Evolutionary conservation across 2,329 filamentous ascomycete species (phyloP), one percentile per base, ranked within the genome.

Genomic region (Calcarisporium arbuscula): DNA sequence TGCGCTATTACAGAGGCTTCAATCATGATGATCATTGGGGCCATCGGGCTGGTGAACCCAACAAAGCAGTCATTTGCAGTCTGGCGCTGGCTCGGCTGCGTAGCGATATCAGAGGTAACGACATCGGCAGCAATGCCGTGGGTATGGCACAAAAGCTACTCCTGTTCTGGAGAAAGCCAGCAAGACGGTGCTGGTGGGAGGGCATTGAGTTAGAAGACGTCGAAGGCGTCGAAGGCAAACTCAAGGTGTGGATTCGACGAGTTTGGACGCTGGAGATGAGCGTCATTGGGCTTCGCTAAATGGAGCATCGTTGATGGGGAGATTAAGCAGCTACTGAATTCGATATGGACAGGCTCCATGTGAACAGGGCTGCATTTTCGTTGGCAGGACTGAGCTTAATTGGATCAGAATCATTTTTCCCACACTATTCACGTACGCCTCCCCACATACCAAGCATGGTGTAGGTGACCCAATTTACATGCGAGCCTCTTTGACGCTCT

Each of bases 251-350:
- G 92, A 96, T 98, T 57, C 75, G 92, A 54, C 77, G 92, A 51
- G 92, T 98, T 40, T 98, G 92, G 92, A 98, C 92, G 40, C 72
- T 98, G 39, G 92, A 98, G 70, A 98, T 98, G 86, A 92, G 85
- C 57, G 86, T 92, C 35, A 92, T 94, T 58, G 86, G 86, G 36
- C 70, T 94, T 48, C 82, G 85, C 57, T 86, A 58, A 52, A n/a
- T n/a, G n/a, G n/a, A n/a, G n/a, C n/a, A n/a, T n/a, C n/a, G n/a
- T n/a, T n/a, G n/a, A n/a, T n/a, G n/a, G n/a, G n/a, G n/a, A n/a
- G n/a, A n/a, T n/a, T n/a, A n/a, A n/a, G n/a, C n/a, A n/a, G n/a
- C n/a, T n/a, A n/a, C n/a, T n/a, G n/a, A n/a, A n/a, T n/a, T n/a
- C n/a, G n/a, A n/a, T n/a, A n/a, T n/a, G n/a, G n/a, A n/a, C n/a